Percentiles rank a stretch among this genome's conserved stretches.
These are phyloP conservation scores for Candida tropicalis DNA, from an alignment of 1,139 yeast species.

Conservation along the genomic window DNA sequence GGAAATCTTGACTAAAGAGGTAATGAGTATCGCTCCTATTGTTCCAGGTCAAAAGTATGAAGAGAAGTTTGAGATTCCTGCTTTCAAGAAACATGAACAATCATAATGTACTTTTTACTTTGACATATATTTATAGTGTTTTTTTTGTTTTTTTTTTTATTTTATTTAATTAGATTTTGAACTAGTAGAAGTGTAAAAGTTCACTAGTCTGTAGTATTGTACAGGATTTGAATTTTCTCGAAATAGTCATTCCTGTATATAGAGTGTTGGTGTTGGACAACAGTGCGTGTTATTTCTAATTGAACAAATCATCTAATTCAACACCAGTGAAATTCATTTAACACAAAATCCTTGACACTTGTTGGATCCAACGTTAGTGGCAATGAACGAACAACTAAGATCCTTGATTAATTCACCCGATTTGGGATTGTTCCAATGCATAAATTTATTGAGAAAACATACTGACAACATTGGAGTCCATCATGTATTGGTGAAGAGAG, in stretches of 20 bases:
- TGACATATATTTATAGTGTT: no score
- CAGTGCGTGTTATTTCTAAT: background rate
- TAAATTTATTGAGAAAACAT: slow-evolving; percentile 61
- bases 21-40: slow-evolving; percentile 69
- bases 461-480: slow-evolving; percentile 79
- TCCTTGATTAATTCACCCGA: background rate
- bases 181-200: no score
- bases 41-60: slow-evolving; percentile 75
- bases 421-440: slow-evolving; percentile 53
- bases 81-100: slow-evolving; percentile 46
- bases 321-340: no score
- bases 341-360: no score
- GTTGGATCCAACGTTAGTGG: no score
- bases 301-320: background rate
- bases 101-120: background rate
- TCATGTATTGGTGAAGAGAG: slow-evolving; percentile 66
- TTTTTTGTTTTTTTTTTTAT: background rate
- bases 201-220: no score
- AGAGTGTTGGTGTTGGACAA: background rate
- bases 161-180: background rate
- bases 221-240: no score
- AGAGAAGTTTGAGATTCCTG: slow-evolving; percentile 69
- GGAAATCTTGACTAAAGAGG: slow-evolving; percentile 52
- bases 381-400: background rate
- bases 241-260: background rate